Conservation (phyloP, 768 basidiomycete species). For the Omphalotus guepiniiformis region DNA sequence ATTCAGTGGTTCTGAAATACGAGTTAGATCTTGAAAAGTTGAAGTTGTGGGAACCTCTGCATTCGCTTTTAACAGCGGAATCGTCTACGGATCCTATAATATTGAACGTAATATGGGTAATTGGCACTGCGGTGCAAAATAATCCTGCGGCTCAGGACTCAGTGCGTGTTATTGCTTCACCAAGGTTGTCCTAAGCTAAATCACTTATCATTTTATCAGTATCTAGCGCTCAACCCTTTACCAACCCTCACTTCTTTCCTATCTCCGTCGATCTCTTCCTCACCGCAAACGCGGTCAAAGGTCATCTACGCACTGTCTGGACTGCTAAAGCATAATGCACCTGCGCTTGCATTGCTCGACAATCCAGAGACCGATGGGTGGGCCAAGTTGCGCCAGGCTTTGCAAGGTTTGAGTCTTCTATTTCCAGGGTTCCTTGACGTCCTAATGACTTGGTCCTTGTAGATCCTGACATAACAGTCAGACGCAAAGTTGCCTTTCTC, state of each 20-base stretch:
- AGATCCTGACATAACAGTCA: conserved; percentile 78
- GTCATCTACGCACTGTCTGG: conserved; percentile 81
- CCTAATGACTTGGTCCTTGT: conserved; percentile 2
- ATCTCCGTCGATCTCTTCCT: conserved; percentile 38
- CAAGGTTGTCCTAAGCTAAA: neutral
- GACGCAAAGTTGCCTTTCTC: conserved; percentile 77
- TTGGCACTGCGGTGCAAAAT: conserved; percentile 88
- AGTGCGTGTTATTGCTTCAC: conserved; percentile 29
- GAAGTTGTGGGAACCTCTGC: conserved; percentile 75
- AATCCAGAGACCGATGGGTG: conserved; percentile 53
- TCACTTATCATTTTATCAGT: conserved; percentile 33
- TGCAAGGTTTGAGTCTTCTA: conserved; percentile 47
- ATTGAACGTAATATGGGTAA: conserved; percentile 74
- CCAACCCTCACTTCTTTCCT: conserved; percentile 60
- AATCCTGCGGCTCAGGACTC: conserved; percentile 80
- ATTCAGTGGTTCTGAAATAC: neutral
- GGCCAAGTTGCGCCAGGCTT: conserved; percentile 50
- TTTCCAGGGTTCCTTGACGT: neutral
- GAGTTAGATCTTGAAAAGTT: conserved; percentile 79
- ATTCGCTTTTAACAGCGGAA: conserved; percentile 53
- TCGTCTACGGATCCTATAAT: conserved; percentile 57
- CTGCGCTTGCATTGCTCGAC: conserved; percentile 55
- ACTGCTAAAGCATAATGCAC: conserved; percentile 69
- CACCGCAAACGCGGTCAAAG: conserved; percentile 56
- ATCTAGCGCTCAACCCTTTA: conserved; percentile 62